Evolutionary conservation across 371 early-diverging fungal species (phyloP), one percentile per base, ranked within the genome.

Genomic region (Entomophthora muscae): DNA sequence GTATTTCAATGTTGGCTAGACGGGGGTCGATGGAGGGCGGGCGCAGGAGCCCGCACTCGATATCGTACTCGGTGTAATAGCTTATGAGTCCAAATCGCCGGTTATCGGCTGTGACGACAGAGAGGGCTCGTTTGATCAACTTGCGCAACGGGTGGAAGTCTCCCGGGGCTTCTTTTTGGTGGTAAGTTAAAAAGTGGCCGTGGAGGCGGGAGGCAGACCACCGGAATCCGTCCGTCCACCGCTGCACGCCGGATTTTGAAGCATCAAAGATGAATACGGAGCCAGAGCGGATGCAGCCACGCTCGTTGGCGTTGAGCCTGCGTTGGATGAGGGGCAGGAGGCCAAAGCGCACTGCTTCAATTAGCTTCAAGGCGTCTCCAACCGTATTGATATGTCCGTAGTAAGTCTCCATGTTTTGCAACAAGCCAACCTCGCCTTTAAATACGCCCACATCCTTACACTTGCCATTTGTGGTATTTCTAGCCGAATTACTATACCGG

Each of bases 151-250:
- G 30, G 29, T 29, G 24, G 10, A 5, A 17, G 42, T 17, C 5
- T 5, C 17, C 5, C 17, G 5, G 10, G 12, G 22, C 56, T 13
- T 55, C 28, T n/a, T 55, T 55, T 65, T 89, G 86, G 55, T 84
- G 82, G 68, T 89, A 88, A 58, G 84, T 80, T 53, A 88, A 67
- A 66, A 88, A 89, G 70, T 84, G 83, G 33, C 88, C 88, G 33
- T 83, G 76, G 1, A 88, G 83, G 27, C 92, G 81, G 30, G 87
- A 87, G 3, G 91, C 88, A 26, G 87, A 85, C 92, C 91, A 90
- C 23, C 82, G 78, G 23, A 80, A 75, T 17, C 91, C 90, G 70
- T 91, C 93, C 1, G 93, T 92, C 93, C 93, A 92, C 32, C 92
- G 73, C 64, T 86, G 85, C 71, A 92, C 89, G 3, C 91, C 88